Conservation (phyloP, 2,329 filamentous ascomycete species). For the Nemania diffusa region DNA sequence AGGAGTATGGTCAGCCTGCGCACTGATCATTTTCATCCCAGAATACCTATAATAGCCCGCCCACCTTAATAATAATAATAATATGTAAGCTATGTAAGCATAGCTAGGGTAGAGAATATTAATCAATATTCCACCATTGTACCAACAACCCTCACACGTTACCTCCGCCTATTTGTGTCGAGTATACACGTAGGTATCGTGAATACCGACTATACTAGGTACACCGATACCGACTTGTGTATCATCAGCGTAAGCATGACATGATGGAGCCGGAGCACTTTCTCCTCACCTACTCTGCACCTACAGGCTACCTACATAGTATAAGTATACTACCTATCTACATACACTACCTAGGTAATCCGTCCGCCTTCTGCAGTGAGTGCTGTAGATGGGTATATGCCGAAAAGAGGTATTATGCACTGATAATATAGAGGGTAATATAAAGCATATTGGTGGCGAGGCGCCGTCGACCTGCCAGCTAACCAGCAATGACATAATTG, state of each 20-base stretch:
- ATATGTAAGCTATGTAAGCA: constrained; percentile 10
- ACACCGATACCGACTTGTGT: not conserved
- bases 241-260: not conserved
- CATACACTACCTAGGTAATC: too few species aligned
- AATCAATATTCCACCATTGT: not conserved
- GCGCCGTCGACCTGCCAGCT: constrained; percentile 5
- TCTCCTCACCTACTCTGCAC: not conserved
- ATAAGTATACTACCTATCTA: not conserved
- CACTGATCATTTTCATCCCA: constrained; percentile 27
- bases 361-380: not conserved
- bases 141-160: not conserved
- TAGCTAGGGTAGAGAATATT: not conserved
- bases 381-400: not conserved
- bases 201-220: not conserved
- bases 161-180: not conserved
- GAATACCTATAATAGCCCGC: constrained; percentile 1
- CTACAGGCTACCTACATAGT: not conserved
- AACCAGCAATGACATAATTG: not conserved
- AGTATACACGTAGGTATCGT: not conserved
- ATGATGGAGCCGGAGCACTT: constrained; percentile 14
- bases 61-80: constrained; percentile 26
- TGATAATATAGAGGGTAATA: constrained; percentile 2
- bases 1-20: constrained; percentile 21
- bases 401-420: not conserved
- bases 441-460: constrained; percentile 4